These are phyloP conservation scores for Pseudocercospora fijiensis DNA, from an alignment of 2,329 filamentous ascomycete species.

Conservation along the genomic window DNA sequence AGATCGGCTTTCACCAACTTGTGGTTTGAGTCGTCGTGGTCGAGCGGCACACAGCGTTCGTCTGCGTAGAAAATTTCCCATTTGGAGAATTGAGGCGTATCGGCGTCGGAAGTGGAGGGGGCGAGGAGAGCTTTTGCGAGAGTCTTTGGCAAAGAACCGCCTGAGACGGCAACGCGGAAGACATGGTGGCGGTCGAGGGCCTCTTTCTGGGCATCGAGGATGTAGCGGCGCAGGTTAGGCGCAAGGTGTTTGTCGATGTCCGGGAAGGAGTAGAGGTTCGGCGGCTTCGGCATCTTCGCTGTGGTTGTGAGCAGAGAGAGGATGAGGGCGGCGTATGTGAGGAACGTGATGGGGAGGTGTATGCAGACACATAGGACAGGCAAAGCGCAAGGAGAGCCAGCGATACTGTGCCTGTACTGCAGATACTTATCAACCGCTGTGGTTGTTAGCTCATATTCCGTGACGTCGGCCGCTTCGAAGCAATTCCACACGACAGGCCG, in stretches of 20 bases:
- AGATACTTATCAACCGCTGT: conserved; percentile 11
- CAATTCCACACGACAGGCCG: background rate
- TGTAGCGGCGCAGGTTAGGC: conserved; percentile 73
- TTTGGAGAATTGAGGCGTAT: conserved; percentile 72
- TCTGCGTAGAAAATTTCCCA: conserved; percentile 99
- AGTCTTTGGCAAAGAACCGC: conserved; percentile 85
- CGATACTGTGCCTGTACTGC: background rate
- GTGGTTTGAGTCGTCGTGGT: conserved; percentile 94
- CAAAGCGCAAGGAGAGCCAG: background rate
- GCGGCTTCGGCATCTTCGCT: conserved; percentile 38
- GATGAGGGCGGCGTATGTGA: conserved; percentile 1
- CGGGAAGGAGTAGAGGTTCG: conserved; percentile 77
- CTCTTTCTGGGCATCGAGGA: conserved; percentile 76
- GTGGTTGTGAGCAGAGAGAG: background rate
- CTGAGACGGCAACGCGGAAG: conserved; percentile 92
- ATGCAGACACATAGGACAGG: background rate
- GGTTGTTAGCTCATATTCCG: background rate
- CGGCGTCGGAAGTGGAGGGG: conserved; percentile 52
- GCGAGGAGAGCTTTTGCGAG: conserved; percentile 78
- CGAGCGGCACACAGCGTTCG: conserved; percentile 88
- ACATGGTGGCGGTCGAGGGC: conserved; percentile 72
- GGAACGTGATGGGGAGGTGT: background rate
- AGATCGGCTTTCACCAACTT: conserved; percentile 81
- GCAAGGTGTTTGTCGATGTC: conserved; percentile 70
- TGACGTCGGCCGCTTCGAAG: conserved; percentile 3